A percentile compares a stretch with the other conserved stretches of the same genome.
Evolutionary conservation across 495 filamentous ascomycete genomes (phyloP).

Genomic region (Oidiodendron maius): DNA sequence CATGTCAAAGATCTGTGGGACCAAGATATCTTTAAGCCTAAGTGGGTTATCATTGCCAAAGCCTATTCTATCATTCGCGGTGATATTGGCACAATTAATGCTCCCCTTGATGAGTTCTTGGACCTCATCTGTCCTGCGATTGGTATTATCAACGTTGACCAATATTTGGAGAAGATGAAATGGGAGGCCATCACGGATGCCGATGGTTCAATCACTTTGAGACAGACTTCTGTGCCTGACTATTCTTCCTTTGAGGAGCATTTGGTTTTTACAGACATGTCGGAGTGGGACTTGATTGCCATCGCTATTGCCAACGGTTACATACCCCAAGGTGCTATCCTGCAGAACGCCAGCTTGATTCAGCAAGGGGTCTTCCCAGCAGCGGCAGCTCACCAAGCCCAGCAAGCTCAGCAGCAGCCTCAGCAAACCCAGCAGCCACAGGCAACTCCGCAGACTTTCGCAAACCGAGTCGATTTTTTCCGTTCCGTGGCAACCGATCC

Average conservation of each 20-base stretch:
- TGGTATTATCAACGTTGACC: conserved; percentile 29
- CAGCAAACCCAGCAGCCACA: neutral
- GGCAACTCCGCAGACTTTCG: neutral
- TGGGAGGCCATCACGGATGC: conserved; percentile 18
- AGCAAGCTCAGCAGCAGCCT: neutral
- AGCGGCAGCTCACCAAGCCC: neutral
- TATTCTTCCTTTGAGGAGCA: neutral
- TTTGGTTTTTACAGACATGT: conserved; percentile 1
- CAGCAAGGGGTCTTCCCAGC: neutral
- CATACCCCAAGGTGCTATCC: too few species aligned
- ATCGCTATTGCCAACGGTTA: neutral
- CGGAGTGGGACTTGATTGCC: conserved; percentile 6
- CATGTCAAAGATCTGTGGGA: conserved; percentile 37
- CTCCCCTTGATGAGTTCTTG: conserved; percentile 34
- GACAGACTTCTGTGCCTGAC: conserved; percentile 1
- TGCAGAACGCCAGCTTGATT: neutral
- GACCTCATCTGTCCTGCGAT: conserved; percentile 29
- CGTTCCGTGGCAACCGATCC: neutral
- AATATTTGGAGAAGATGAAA: conserved; percentile 35
- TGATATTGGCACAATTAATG: conserved; percentile 27
- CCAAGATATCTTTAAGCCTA: conserved; percentile 35
- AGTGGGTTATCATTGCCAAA: conserved; percentile 43
- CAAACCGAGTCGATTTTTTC: too few species aligned
- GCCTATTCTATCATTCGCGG: conserved; percentile 46
- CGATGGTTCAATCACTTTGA: conserved; percentile 1